Evolutionary conservation across 495 filamentous ascomycete genomes (phyloP).

Genomic region (Halenospora varia): DNA sequence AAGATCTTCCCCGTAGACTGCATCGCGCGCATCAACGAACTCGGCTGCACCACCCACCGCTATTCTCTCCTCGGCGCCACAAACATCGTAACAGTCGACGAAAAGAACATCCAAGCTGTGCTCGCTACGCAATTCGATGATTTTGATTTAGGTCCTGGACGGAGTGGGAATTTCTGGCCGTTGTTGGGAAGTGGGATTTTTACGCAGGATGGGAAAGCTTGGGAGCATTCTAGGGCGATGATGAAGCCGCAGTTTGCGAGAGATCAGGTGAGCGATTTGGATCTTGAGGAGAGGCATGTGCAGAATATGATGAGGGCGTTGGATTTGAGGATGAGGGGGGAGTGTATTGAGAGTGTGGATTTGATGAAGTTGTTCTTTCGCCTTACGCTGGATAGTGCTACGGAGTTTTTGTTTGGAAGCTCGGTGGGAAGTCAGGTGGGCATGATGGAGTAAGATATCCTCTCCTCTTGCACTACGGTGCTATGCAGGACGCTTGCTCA

Average conservation of each 20-base stretch:
- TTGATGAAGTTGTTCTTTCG: constrained; percentile 52
- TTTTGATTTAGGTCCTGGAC: constrained; percentile 50
- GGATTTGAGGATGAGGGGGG: constrained; percentile 15
- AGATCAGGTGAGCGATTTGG: constrained; percentile 45
- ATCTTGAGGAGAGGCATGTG: constrained; percentile 51
- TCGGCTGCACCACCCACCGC: constrained; percentile 17
- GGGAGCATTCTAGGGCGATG: constrained; percentile 45
- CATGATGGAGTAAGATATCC: constrained; percentile 16
- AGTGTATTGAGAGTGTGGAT: constrained; percentile 35
- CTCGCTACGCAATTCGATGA: constrained; percentile 59
- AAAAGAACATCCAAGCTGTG: constrained; percentile 59
- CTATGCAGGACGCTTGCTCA: no score
- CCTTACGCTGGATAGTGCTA: constrained; percentile 65
- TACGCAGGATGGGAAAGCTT: constrained; percentile 58
- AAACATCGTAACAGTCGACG: constrained; percentile 37
- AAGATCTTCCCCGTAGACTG: constrained; percentile 25
- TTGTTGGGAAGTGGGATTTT: constrained; percentile 70
- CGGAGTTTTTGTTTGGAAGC: constrained; percentile 63
- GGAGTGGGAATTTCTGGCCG: constrained; percentile 44
- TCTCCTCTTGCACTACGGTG: constrained; percentile 27
- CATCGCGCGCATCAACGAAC: constrained; percentile 19
- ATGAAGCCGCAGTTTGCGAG: constrained; percentile 40
- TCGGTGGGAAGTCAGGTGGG: constrained; percentile 20
- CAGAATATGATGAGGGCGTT: constrained; percentile 38
- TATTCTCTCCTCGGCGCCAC: constrained; percentile 12